phyloP scores from a whole-genome alignment of 306 rosid genomes.

The Purshia tridentata region DNA sequence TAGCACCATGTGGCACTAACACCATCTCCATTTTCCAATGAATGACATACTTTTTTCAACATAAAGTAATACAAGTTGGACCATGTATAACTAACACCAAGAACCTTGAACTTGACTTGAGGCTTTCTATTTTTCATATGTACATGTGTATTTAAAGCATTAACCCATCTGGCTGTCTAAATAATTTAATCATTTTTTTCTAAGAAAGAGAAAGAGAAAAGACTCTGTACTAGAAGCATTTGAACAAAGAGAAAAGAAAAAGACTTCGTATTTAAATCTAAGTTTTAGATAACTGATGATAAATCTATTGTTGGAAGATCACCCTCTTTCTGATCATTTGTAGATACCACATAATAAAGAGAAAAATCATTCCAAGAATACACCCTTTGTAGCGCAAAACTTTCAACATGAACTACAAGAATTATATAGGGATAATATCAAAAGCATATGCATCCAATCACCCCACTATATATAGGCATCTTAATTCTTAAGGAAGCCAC shows the following conservation, averaged over 20 bases:
- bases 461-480: too few relatives aligned
- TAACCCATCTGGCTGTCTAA: too few relatives aligned
- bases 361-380: too few relatives aligned
- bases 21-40: not conserved
- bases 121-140: not conserved
- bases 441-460: not conserved
- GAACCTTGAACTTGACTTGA: not conserved
- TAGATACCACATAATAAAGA: too few relatives aligned
- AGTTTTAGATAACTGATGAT: not conserved
- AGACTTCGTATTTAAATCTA: not conserved
- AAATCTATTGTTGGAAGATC: too few relatives aligned
- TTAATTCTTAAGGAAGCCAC: not conserved
- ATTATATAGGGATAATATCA: not conserved
- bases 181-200: too few relatives aligned
- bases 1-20: not conserved
- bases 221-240: too few relatives aligned
- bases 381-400: not conserved
- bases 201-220: too few relatives aligned
- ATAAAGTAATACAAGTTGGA: not conserved
- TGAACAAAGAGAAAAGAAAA: not conserved
- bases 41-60: not conserved
- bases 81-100: not conserved
- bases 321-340: too few relatives aligned
- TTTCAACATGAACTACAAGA: not conserved
- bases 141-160: not conserved